These are phyloP conservation scores for Antarctomyces pellizariae DNA, from an alignment of 495 filamentous ascomycete species.

Conservation along the genomic window DNA sequence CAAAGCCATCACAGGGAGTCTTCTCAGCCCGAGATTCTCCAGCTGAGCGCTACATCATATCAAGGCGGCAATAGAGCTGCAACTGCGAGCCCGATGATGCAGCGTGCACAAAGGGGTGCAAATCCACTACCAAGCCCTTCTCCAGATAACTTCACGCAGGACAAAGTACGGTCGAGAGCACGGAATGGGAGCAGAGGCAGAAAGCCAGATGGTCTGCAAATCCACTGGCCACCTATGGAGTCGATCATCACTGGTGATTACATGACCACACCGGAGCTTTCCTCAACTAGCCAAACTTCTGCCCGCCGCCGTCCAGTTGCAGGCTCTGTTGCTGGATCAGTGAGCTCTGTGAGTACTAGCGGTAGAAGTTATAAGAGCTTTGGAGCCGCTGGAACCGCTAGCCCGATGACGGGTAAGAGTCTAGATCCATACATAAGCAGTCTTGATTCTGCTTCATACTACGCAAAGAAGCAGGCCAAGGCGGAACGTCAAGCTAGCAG, in stretches of 20 bases:
- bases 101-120: slow-evolving; percentile 12
- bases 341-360: slow-evolving; percentile 20
- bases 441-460: slow-evolving; percentile 48
- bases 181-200: slow-evolving; percentile 55
- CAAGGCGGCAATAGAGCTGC: slow-evolving; percentile 21
- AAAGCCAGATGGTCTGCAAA: slow-evolving; percentile 61
- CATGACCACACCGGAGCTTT: slow-evolving; percentile 25
- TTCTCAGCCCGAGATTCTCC: slow-evolving; percentile 12
- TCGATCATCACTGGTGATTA: slow-evolving; percentile 23
- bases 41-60: slow-evolving; percentile 29
- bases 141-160: slow-evolving; percentile 16
- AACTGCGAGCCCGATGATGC: slow-evolving; percentile 26
- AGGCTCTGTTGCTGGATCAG: slow-evolving; percentile 23
- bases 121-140: slow-evolving; percentile 27
- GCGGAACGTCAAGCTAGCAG: slow-evolving; percentile 32
- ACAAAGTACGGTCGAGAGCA: slow-evolving; percentile 32
- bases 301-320: slow-evolving; percentile 25
- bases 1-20: slow-evolving; percentile 6
- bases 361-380: slow-evolving; percentile 20
- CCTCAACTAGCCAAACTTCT: slow-evolving; percentile 17
- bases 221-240: slow-evolving; percentile 40
- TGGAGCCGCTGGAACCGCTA: slow-evolving; percentile 4
- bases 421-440: slow-evolving; percentile 77
- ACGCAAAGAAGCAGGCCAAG: slow-evolving; percentile 29
- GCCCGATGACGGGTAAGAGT: slow-evolving; percentile 33